Conservation (phyloP, 345 rosid species). For the Bretschneidera sinensis region DNA sequence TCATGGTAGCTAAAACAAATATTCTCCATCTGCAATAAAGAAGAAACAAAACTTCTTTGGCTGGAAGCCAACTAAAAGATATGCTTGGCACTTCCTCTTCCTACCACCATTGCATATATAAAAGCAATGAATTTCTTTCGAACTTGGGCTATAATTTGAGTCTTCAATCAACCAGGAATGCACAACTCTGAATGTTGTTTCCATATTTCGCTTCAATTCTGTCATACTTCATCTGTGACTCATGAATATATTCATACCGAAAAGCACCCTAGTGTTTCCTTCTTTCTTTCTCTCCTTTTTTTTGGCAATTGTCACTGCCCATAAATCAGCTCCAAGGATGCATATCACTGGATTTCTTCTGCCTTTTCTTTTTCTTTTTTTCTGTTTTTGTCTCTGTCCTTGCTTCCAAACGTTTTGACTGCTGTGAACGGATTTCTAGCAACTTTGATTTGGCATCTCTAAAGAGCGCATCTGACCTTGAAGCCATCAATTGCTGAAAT, state of each 20-base stretch:
- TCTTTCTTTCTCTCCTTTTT: neutral
- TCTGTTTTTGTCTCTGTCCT: slow-evolving; percentile 48
- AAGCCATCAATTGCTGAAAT: slow-evolving; percentile 81
- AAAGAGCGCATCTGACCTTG: slow-evolving; percentile 83
- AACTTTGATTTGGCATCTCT: slow-evolving; percentile 70
- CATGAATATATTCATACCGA: too few relatives aligned
- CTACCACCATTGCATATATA: neutral
- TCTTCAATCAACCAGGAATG: neutral
- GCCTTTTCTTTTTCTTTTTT: slow-evolving; percentile 57
- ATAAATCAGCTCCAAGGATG: slow-evolving; percentile 30
- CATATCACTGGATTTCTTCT: slow-evolving; percentile 39
- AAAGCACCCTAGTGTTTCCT: neutral
- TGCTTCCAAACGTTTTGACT: slow-evolving; percentile 47
- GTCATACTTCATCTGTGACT: neutral
- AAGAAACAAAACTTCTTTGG: neutral
- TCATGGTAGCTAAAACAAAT: neutral
- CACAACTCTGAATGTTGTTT: neutral
- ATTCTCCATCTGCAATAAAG: neutral
- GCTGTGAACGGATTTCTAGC: slow-evolving; percentile 51
- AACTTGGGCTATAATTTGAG: neutral
- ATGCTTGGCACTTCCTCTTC: neutral
- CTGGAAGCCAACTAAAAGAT: neutral
- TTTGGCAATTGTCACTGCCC: neutral
- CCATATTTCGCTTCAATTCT: too few relatives aligned
- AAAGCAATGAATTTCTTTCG: neutral